Base-by-base conservation (phyloP, 148 eudicot genomes). In the Amaranthus palmeri region DNA sequence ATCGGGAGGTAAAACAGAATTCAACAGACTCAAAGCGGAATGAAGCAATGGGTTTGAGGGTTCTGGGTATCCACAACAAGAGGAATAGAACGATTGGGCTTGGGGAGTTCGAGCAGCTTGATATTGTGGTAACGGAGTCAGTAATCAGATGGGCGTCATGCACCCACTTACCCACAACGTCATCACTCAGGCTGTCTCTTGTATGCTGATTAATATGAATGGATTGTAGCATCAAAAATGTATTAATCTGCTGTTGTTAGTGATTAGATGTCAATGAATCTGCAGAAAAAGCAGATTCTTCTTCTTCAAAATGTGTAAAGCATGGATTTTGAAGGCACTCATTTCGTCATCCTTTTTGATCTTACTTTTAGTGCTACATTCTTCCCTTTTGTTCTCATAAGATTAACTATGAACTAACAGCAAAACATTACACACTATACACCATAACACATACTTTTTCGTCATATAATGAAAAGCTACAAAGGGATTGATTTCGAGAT, bases 81-180 rank as follows among this genome's bases (percentile, higher is more conserved):
- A 84, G 98, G 82, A 93, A 93, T 68, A 85, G 83, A 9, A 93
- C 98, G 7, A 93, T 93, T 2, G 92, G 98, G 7, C 78, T 93
- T 48, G 95, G 98, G 17, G 98, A 93, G 81, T 81, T 88, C 45
- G 86, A 88, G 54, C 92, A 88, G 78, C 67, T 90, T 13, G 92
- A 86, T 77, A 71, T 87, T 2, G 78, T 86, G 61, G 90, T 84
- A 43, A 85, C 88, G 7, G 92, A 90, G 72, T 83, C 96, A 4
- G 90, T 93, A 17, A 90, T 89, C 65, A 89, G 98, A 25, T 90
- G 98, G 98, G 98, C 89, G 3, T 93, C 98, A 1, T 90, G 96
- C 89, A 90, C 95, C 10, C 72, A 88, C 65, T 77, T 93, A 10
- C 85, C 95, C 2, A 85, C 86, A 11, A 83, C 93, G 15, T 68